Percentiles rank a stretch among this genome's conserved stretches.
phyloP scores from a whole-genome alignment of 2,329 filamentous ascomycete genomes.

The Juglanconis sp. region DNA sequence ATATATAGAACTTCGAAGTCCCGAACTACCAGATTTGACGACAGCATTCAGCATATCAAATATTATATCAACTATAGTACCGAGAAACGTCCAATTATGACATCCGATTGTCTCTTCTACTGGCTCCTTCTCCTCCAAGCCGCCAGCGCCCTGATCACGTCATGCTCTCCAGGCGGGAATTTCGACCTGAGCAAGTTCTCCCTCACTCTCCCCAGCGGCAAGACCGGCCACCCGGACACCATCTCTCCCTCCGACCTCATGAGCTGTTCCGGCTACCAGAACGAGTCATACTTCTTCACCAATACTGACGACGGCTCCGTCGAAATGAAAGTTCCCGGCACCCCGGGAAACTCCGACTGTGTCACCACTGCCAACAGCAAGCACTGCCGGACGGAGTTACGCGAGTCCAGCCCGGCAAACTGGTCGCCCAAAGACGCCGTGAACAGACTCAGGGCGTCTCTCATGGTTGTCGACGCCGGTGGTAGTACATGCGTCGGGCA shows the following conservation, averaged over 20 bases:
- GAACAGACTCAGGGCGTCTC: slow-evolving; percentile 31
- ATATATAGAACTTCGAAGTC: too few species aligned
- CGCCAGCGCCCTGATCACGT: slow-evolving; percentile 16
- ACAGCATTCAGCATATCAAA: too few species aligned
- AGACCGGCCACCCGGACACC: slow-evolving; percentile 19
- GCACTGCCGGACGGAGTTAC: slow-evolving; percentile 41
- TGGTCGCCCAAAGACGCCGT: slow-evolving; percentile 31
- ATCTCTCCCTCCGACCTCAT: slow-evolving; percentile 29
- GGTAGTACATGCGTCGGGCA: slow-evolving; percentile 37
- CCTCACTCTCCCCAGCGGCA: slow-evolving; percentile 34
- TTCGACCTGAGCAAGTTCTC: slow-evolving; percentile 32
- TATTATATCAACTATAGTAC: too few species aligned
- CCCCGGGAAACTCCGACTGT: slow-evolving; percentile 28
- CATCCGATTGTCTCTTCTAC: too few species aligned
- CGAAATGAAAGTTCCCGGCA: slow-evolving; percentile 38
- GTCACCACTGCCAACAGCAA: slow-evolving; percentile 37
- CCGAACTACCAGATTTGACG: too few species aligned
- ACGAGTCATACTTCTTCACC: slow-evolving; percentile 33
- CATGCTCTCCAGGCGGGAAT: slow-evolving; percentile 27
- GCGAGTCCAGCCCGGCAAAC: slow-evolving; percentile 30
- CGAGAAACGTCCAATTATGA: too few species aligned
- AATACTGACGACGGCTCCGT: slow-evolving; percentile 30
- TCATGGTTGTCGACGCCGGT: slow-evolving; percentile 31
- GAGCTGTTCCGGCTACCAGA: slow-evolving; percentile 34
- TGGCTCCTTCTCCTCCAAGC: too few species aligned